Evolutionary conservation across 1,284 basidiomycete species (phyloP).

Genomic region (Pyrrhoderma noxium): DNA sequence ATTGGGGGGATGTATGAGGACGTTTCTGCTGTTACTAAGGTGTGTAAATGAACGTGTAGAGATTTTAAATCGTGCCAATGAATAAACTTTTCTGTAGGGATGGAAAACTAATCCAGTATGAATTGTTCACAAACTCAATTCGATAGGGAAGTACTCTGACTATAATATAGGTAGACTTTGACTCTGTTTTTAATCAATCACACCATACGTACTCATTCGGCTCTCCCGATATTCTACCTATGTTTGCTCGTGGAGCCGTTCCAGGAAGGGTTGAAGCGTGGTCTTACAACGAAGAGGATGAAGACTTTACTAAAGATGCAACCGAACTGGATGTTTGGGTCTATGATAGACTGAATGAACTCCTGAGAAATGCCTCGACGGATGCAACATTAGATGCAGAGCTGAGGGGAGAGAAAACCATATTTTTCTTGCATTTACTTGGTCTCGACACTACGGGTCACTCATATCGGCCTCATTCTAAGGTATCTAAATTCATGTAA

Average conservation of each 20-base stretch:
- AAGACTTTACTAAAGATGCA: constrained; percentile 85
- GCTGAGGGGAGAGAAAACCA: constrained; percentile 49
- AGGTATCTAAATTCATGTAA: constrained; percentile 31
- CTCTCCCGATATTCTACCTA: constrained; percentile 85
- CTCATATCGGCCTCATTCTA: constrained; percentile 79
- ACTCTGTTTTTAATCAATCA: constrained; percentile 85
- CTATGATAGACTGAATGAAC: constrained; percentile 50
- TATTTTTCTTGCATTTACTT: constrained; percentile 83
- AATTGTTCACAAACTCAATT: background rate
- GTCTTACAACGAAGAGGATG: constrained; percentile 73
- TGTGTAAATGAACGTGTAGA: constrained; percentile 22
- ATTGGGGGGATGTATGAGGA: constrained; percentile 94
- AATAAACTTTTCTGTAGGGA: constrained; percentile 40
- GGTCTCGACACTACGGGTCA: constrained; percentile 88
- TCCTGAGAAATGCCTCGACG: constrained; percentile 53
- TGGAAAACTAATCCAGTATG: constrained; percentile 86
- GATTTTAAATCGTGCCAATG: background rate
- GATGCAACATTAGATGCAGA: constrained; percentile 53
- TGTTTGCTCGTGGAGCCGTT: constrained; percentile 75
- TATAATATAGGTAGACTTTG: constrained; percentile 63
- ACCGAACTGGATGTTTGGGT: constrained; percentile 79
- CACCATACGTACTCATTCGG: constrained; percentile 78
- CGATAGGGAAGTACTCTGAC: background rate
- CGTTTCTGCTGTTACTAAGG: constrained; percentile 84
- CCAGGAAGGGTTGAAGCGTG: constrained; percentile 68